Evolutionary conservation across 257 asterid genomes (phyloP), one percentile per base, ranked within the genome.

Genomic region (Solanum pimpinellifolium): DNA sequence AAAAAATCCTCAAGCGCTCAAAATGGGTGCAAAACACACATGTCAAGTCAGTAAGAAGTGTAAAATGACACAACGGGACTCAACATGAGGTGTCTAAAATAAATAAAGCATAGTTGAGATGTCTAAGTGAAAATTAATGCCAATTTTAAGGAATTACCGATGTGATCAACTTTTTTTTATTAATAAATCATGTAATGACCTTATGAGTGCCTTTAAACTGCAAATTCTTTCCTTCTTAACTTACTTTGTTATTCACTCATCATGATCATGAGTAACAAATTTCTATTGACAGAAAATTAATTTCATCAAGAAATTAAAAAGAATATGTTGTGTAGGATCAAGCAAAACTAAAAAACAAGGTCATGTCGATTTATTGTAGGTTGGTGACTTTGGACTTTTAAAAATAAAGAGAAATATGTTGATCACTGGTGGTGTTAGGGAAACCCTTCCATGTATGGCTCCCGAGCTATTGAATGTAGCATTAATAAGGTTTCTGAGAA

Each of bases 371-470:
- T 74, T 74, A 39, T 39, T 39, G 8, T 39, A 74, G 82, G 99
- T 96, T 39, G 98, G 96, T 85, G 98, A 96, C 89, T 96, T 96
- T 90, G 99, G 99, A 75, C 90, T 96, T 93, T 95, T 98, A 42
- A 96, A 96, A 90, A 95, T 96, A 85, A 96, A 96, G 90, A 95
- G 99, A 91, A 96, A 96, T 78, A 96, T 98, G 21, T 87, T 96
- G 93, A 98, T 96, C 76, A 94, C 96, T 42, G 99, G 98, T 84
- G 99, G 99, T 73, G 99, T 96, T 14, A 92, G 99, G 83, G 99
- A 98, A 90, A 96, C 99, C 46, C 99, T 96, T 86, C 99, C 99
- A 37, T 96, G 99, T 98, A 96, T 96, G 99, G 98, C 99, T 85
- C 99, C 99, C 2, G 99, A 96, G 95, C 89, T 96, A 41, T 89